phyloP scores from a whole-genome alignment of 1,284 basidiomycete species.

The Ustilago tritici region DNA sequence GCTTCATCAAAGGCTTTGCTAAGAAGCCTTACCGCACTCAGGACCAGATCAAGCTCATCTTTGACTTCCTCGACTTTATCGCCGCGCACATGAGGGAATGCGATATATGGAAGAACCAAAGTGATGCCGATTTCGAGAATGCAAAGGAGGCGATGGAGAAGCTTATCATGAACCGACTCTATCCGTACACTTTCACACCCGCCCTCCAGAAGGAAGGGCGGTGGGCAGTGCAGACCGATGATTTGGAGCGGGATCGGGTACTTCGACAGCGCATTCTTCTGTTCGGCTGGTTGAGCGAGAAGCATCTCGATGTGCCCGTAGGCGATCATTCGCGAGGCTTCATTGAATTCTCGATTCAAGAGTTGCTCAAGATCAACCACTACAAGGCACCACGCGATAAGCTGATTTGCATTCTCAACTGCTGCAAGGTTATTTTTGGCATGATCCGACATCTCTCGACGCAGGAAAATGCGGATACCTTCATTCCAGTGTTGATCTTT shows the following conservation, averaged over 20 bases:
- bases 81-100: slow-evolving; percentile 63
- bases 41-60: slow-evolving; percentile 69
- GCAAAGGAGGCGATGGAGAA: slow-evolving; percentile 99
- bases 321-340: slow-evolving; percentile 77
- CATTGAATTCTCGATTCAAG: slow-evolving; percentile 90
- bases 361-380: slow-evolving; percentile 92
- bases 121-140: slow-evolving; percentile 90
- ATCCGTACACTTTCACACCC: slow-evolving; percentile 71
- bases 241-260: slow-evolving; percentile 92
- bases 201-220: slow-evolving; percentile 65
- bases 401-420: slow-evolving; percentile 95
- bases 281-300: slow-evolving; percentile 89
- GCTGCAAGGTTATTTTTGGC: slow-evolving; percentile 99
- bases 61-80: slow-evolving; percentile 69
- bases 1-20: slow-evolving; percentile 68
- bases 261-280: slow-evolving; percentile 89
- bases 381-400: slow-evolving; percentile 99
- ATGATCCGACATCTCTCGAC: slow-evolving; percentile 82
- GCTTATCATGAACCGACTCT: slow-evolving; percentile 96
- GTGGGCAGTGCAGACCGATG: slow-evolving; percentile 78
- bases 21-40: slow-evolving; percentile 67
- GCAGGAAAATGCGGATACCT: slow-evolving; percentile 78
- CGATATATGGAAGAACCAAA: slow-evolving; percentile 64
- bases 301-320: slow-evolving; percentile 79
- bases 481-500: slow-evolving; percentile 93